Percentiles rank a stretch among this genome's conserved stretches.
These are phyloP conservation scores for Ploettnerulaceae sp. DNA, from an alignment of 2,329 filamentous ascomycete genomes.

Conservation along the genomic window DNA sequence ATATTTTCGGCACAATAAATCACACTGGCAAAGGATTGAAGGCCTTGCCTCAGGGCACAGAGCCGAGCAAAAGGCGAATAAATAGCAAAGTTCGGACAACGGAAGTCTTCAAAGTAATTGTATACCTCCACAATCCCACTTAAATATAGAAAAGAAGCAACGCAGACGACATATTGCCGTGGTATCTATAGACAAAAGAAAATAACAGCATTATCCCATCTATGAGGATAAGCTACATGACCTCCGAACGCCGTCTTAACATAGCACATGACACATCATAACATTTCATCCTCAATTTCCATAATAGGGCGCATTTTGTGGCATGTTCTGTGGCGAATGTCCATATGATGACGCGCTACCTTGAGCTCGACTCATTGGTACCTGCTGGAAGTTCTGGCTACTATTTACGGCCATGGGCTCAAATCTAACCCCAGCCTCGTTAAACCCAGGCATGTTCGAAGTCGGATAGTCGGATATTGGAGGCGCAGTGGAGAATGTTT, in stretches of 20 bases:
- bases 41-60: too few relatives aligned
- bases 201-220: slow-evolving; percentile 7
- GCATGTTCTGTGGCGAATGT: slow-evolving; percentile 25
- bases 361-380: slow-evolving; percentile 27
- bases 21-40: too few relatives aligned
- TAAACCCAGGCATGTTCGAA: slow-evolving; percentile 26
- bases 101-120: slow-evolving; percentile 9
- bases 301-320: slow-evolving; percentile 23
- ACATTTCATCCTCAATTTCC: slow-evolving; percentile 17
- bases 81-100: not conserved
- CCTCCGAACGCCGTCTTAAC: slow-evolving; percentile 1
- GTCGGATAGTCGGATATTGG: slow-evolving; percentile 24
- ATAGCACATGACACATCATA: slow-evolving; percentile 8
- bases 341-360: slow-evolving; percentile 28
- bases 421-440: slow-evolving; percentile 21
- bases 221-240: slow-evolving; percentile 2
- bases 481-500: slow-evolving; percentile 26
- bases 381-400: slow-evolving; percentile 22
- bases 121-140: slow-evolving; percentile 4
- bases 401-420: slow-evolving; percentile 22
- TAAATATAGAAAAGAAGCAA: slow-evolving; percentile 5
- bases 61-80: too few relatives aligned
- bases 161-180: slow-evolving; percentile 18
- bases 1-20: too few relatives aligned
- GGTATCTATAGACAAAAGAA: slow-evolving; percentile 28